Percentiles rank a stretch among this genome's conserved stretches.
Conservation (phyloP, 305 asterid species). For the Fraxinus latifolia region DNA sequence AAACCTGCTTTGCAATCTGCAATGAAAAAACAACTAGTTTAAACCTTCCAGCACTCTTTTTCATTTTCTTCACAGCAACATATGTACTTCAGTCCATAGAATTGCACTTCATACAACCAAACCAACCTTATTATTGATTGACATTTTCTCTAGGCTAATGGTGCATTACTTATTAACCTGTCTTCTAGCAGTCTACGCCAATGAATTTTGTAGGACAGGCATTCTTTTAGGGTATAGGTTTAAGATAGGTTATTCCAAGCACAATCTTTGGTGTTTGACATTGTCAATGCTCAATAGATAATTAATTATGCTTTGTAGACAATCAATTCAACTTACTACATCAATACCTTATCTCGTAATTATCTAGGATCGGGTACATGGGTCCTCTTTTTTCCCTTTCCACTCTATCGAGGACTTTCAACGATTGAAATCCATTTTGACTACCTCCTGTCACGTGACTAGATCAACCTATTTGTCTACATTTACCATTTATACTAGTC, state of each 20-base stretch:
- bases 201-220: background rate
- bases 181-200: background rate
- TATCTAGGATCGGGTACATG: background rate
- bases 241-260: background rate
- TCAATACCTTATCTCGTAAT: background rate
- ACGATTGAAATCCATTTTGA: background rate
- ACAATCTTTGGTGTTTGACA: background rate
- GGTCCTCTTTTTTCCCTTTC: background rate
- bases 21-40: background rate
- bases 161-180: background rate
- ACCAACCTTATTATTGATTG: background rate
- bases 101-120: background rate
- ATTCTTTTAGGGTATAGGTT: background rate
- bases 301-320: background rate
- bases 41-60: background rate
- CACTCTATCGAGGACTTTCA: background rate
- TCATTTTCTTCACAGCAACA: background rate
- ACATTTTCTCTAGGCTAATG: background rate
- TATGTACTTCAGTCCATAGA: background rate
- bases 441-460: background rate
- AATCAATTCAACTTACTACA: background rate
- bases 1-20: background rate
- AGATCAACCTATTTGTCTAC: background rate
- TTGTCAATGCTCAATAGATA: background rate
- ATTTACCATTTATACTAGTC: background rate